Evolutionary conservation across 495 filamentous ascomycete species (phyloP).

Genomic region (Penicillium pulvis): DNA sequence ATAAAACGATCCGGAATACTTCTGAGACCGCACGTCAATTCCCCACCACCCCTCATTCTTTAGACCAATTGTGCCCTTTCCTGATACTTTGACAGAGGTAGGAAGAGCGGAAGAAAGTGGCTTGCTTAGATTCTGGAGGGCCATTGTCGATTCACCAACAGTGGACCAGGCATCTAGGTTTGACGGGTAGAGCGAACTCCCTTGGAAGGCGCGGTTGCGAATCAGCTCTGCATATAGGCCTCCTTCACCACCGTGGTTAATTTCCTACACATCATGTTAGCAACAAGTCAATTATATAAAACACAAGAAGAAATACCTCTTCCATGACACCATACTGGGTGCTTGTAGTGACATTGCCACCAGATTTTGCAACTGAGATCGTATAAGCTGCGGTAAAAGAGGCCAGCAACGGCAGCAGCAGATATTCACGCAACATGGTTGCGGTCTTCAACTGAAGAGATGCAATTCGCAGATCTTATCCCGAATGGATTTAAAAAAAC

Average conservation of each 20-base stretch:
- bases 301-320: constrained; percentile 39
- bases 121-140: constrained; percentile 51
- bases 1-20: constrained; percentile 61
- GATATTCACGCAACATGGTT: constrained; percentile 19
- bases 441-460: not conserved
- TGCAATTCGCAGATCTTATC: not conserved
- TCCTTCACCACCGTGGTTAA: constrained; percentile 75
- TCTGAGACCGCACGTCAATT: constrained; percentile 55
- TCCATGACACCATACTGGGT: constrained; percentile 63
- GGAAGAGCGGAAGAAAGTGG: constrained; percentile 64
- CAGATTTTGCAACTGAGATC: constrained; percentile 46
- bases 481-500: not conserved
- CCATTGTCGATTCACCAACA: constrained; percentile 52
- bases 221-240: constrained; percentile 77
- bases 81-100: constrained; percentile 60
- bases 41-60: constrained; percentile 66
- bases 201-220: constrained; percentile 71
- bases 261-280: constrained; percentile 50
- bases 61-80: constrained; percentile 50
- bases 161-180: constrained; percentile 56
- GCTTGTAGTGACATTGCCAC: constrained; percentile 53
- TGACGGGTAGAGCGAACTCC: constrained; percentile 43
- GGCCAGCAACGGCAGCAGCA: constrained; percentile 34
- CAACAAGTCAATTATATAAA: not conserved
- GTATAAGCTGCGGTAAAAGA: constrained; percentile 31